These are phyloP conservation scores for Pseudogymnoascus sp. DNA, from an alignment of 2,329 filamentous ascomycete genomes.

Conservation along the genomic window DNA sequence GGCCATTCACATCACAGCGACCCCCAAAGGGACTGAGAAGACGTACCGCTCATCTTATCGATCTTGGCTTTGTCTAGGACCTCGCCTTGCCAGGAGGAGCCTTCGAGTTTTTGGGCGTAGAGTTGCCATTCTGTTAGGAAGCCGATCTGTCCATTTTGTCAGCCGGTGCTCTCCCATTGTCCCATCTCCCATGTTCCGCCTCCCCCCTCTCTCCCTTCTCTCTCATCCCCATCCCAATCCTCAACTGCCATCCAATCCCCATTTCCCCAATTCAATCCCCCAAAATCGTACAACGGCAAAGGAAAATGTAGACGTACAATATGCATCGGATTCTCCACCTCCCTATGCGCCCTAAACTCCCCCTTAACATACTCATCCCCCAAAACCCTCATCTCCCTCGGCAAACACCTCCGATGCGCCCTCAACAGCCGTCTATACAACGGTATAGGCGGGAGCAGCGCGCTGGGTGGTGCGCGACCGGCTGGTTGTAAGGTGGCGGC, in stretches of 20 bases:
- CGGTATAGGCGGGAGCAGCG: constrained; percentile 78
- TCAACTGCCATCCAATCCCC: too few relatives aligned
- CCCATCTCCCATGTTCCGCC: too few relatives aligned
- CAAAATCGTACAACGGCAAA: too few relatives aligned
- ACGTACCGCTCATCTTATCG: constrained; percentile 87
- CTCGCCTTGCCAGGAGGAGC: constrained; percentile 75
- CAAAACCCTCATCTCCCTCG: constrained; percentile 66
- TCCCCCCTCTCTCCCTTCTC: too few relatives aligned
- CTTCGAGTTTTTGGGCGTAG: constrained; percentile 88
- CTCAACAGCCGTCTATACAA: constrained; percentile 84
- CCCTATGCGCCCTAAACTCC: constrained; percentile 79
- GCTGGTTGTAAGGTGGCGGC: not conserved
- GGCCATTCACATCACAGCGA: too few relatives aligned
- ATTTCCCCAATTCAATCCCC: too few relatives aligned
- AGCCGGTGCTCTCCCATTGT: too few relatives aligned
- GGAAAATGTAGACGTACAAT: constrained; percentile 36
- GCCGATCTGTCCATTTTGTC: constrained; percentile 58
- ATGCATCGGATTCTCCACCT: constrained; percentile 84
- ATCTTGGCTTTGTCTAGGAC: constrained; percentile 78
- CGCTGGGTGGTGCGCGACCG: constrained; percentile 38
- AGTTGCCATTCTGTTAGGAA: constrained; percentile 96
- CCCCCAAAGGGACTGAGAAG: not conserved
- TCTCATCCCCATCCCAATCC: too few relatives aligned
- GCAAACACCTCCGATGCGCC: constrained; percentile 74
- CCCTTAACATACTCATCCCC: constrained; percentile 91